Base-by-base conservation (phyloP, 139 green algal genomes). In the Ulvella scutata region DNA sequence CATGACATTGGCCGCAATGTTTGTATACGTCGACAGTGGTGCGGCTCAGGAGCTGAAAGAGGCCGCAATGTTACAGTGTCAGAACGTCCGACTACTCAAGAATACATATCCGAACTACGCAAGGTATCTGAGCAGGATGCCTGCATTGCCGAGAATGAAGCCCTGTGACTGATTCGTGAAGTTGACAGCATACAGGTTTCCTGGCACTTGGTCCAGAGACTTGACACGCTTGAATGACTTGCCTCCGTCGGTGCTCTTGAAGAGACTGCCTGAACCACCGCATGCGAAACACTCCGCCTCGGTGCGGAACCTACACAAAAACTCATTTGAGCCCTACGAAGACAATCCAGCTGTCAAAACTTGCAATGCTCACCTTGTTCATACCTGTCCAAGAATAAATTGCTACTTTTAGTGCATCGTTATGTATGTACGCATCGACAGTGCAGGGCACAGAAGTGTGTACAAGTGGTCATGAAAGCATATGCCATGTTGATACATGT, bases 91-190 rank as follows among this genome's bases (percentile, higher is more conserved):
- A 17, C 40, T n/a, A n/a, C n/a, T n/a, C n/a, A n/a, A n/a, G n/a
- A n/a, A n/a, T n/a, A n/a, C n/a, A n/a, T n/a, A n/a, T n/a, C 61
- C 37, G 9, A 38, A 33, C 34, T 23, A 83, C 2, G 23, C 82
- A 38, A 90, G 88, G 83, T 92, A 93, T 6, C 91, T 78, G 60
- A 98, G 84, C 76, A 98, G 78, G 43, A 97, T 86, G 51, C 85
- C 89, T 61, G 96, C 89, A 75, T 98, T 98, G 40, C 93, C 94
- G 1, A 99, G 89, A 38, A 99, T 88, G 81, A 98, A 98, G 62
- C 94, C 94, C 10, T 87, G 80, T 61, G 82, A 72, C 4, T 76
- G 76, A n/a, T 61, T 44, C 36, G 43, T 78, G 79, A 96, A 98
- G 77, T 94, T 92, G 23, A 99, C 86, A 17, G 84, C 87, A 77